Evolutionary conservation across 2,329 filamentous ascomycete species (phyloP).

Genomic region (Hypoxylon sp.): DNA sequence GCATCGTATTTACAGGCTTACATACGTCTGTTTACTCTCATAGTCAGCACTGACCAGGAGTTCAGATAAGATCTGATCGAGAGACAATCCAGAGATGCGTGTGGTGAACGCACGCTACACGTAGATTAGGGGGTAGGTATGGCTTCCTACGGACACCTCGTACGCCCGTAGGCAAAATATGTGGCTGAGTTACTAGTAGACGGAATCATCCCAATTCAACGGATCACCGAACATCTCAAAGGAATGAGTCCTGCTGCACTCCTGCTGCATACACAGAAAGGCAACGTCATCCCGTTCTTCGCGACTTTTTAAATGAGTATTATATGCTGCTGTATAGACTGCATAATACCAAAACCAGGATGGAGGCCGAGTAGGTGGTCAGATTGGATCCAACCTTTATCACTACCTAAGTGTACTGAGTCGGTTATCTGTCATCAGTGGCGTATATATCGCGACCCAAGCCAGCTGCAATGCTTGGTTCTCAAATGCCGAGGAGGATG

Average conservation of each 20-base stretch:
- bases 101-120: not conserved
- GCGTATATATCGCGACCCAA: not conserved
- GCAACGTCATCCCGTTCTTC: conserved; percentile 21
- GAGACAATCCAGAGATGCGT: not conserved
- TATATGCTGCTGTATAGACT: not conserved
- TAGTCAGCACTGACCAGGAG: conserved; percentile 1
- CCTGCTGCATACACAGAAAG: conserved; percentile 18
- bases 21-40: not conserved
- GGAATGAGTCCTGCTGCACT: conserved; percentile 33
- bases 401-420: not conserved
- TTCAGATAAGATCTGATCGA: conserved; percentile 7
- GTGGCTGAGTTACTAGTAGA: conserved; percentile 4
- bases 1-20: not conserved
- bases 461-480: not conserved
- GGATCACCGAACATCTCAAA: conserved; percentile 23
- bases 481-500: not conserved
- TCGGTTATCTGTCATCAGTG: conserved; percentile 6
- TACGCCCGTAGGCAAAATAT: not conserved
- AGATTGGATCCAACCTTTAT: conserved; percentile 9
- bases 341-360: conserved; percentile 13
- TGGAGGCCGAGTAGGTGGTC: conserved; percentile 1
- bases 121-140: not conserved
- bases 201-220: conserved; percentile 17
- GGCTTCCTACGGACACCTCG: not conserved
- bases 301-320: conserved; percentile 1